Base-by-base conservation (phyloP, 2,329 filamentous ascomycete species). In the Rutstroemia sydowiana region DNA sequence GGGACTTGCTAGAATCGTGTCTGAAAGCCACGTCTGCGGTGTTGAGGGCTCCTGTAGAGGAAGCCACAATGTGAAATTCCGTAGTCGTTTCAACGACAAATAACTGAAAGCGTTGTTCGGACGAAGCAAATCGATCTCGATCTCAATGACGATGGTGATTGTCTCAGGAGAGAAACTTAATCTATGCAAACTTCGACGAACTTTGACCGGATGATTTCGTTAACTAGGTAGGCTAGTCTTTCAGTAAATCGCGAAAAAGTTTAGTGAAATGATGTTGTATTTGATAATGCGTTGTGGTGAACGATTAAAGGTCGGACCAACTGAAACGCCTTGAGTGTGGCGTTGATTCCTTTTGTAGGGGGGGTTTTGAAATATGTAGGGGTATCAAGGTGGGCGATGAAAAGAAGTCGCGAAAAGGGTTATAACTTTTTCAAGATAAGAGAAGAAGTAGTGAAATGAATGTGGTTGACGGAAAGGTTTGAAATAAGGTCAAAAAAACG, bases 1-100 rank as follows among this genome's bases (percentile, higher is more conserved):
- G 69, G 46, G 71, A 74, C 63, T 71, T 71, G 63, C 72, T 70
- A 34, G 70, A 67, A 52, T 75, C 72, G 59, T 69, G 69, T 63
- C 68, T 67, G 60, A 66, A 69, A 68, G 72, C 73, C 73, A 75
- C 68, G 68, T 61, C 68, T 70, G 69, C 69, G 69, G 63, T 61
- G 55, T 66, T 59, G 36, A 58, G 58, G 49, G 59, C 61, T 63
- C 63, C 58, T 47, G n/a, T 20, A 42, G 10, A 50, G 61, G 62
- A 63, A 58, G n/a, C n/a, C n/a, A 58, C 54, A 28, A 39, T 45
- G 43, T 16, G 34, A 51, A 34, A 42, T 53, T 52, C n/a, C n/a
- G 34, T 14, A 32, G 34, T 13, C 14, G 18, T 13, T n/a, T n/a
- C n/a, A 16, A 16, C 2, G 34, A n/a, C 18, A 16, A 36, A 36